These are phyloP conservation scores for Coemansia pectinata DNA, from an alignment of 192 early-diverging fungal genomes.

Conservation along the genomic window DNA sequence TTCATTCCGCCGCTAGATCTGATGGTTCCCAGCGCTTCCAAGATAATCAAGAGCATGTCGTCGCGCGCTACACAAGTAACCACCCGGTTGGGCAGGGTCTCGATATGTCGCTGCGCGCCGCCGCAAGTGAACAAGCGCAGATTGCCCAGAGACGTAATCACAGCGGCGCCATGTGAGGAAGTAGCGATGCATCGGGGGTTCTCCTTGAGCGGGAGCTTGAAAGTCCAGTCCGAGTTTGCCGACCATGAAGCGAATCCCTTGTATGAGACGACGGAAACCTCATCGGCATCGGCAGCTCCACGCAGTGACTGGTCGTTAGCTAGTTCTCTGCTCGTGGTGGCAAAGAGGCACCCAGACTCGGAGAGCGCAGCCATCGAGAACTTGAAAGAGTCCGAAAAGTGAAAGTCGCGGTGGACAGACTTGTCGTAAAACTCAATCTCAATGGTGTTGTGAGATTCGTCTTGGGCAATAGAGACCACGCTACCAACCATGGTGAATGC, in stretches of 20 bases:
- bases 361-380: constrained; percentile 79
- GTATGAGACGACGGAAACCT: constrained; percentile 69
- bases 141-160: constrained; percentile 71
- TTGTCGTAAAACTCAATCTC: constrained; percentile 92
- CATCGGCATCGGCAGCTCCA: constrained; percentile 55
- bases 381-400: constrained; percentile 78
- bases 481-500: constrained; percentile 87
- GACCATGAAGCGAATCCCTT: constrained; percentile 72
- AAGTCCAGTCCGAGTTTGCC: constrained; percentile 74
- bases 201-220: constrained; percentile 68
- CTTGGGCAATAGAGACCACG: constrained; percentile 72
- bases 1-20: constrained; percentile 19
- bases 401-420: constrained; percentile 69
- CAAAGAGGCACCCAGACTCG: constrained; percentile 72
- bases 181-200: constrained; percentile 73
- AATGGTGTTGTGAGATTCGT: constrained; percentile 66
- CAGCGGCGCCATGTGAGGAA: constrained; percentile 66
- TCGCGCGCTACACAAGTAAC: constrained; percentile 46
- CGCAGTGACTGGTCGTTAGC: constrained; percentile 51
- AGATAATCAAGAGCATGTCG: constrained; percentile 40
- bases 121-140: constrained; percentile 77
- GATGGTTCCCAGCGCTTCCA: constrained; percentile 27
- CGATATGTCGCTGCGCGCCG: constrained; percentile 77
- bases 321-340: constrained; percentile 42
- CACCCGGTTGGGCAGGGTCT: constrained; percentile 59